Evolutionary conservation across 2,329 filamentous ascomycete genomes (phyloP).

Genomic region (Sclerotinia nivalis): DNA sequence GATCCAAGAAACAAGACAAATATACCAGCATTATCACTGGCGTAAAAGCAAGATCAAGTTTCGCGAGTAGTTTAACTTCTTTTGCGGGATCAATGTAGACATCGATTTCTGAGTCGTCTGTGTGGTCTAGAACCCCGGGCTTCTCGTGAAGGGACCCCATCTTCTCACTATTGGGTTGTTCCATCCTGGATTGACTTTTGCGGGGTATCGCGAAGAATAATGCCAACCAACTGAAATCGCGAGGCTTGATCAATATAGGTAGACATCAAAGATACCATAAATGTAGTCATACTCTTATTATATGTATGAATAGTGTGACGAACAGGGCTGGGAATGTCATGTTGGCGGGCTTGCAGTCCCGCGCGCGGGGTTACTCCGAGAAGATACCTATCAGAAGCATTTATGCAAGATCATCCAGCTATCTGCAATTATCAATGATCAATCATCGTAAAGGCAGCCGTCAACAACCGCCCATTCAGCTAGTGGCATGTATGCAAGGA

Average conservation of each 20-base stretch:
- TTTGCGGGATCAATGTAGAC: slow-evolving; percentile 46
- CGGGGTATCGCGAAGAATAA: not conserved
- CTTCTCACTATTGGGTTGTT: slow-evolving; percentile 20
- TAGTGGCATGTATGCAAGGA: slow-evolving; percentile 13
- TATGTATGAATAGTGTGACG: not conserved
- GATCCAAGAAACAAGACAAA: slow-evolving; percentile 55
- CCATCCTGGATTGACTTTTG: slow-evolving; percentile 12
- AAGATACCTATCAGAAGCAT: slow-evolving; percentile 15
- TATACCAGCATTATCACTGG: slow-evolving; percentile 59
- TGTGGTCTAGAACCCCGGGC: slow-evolving; percentile 1
- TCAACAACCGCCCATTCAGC: not conserved
- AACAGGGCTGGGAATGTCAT: not conserved
- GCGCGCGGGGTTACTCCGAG: slow-evolving; percentile 21
- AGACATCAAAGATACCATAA: not conserved
- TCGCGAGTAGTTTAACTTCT: slow-evolving; percentile 49
- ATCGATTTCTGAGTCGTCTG: slow-evolving; percentile 16
- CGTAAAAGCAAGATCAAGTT: slow-evolving; percentile 50
- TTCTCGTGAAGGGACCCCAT: slow-evolving; percentile 11
- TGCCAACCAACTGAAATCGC: not conserved
- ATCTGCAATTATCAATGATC: slow-evolving; percentile 4
- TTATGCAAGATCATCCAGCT: slow-evolving; percentile 5
- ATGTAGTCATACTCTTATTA: not conserved
- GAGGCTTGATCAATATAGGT: not conserved
- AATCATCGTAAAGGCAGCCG: not conserved
- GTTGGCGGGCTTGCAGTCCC: slow-evolving; percentile 21